These are phyloP conservation scores for Cyphellophora attinorum DNA, from an alignment of 2,329 filamentous ascomycete species.

Conservation along the genomic window DNA sequence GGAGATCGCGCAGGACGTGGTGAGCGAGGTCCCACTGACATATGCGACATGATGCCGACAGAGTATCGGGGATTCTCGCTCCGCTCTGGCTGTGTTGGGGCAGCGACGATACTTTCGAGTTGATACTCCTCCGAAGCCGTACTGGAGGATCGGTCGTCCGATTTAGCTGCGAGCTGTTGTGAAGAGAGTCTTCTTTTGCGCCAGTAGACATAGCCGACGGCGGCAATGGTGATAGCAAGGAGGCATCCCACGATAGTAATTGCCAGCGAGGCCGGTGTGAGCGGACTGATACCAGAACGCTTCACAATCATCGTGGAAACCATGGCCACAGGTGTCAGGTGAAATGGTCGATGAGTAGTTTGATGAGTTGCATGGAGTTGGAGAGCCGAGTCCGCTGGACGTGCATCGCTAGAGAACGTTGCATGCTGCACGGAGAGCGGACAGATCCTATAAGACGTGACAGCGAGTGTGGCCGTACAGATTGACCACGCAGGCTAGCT, in stretches of 20 bases:
- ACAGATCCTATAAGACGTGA: too few relatives aligned
- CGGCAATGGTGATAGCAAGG: background rate
- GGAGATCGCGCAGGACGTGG: background rate
- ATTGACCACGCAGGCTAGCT: too few relatives aligned
- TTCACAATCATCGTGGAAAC: background rate
- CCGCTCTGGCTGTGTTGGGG: too few relatives aligned
- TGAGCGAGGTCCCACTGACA: background rate
- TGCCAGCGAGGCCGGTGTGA: background rate
- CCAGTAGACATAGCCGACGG: background rate
- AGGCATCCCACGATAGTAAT: background rate
- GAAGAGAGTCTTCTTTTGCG: background rate
- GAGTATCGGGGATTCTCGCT: background rate
- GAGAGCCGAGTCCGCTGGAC: background rate
- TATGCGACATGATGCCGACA: background rate
- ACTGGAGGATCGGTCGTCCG: background rate
- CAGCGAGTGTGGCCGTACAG: too few relatives aligned
- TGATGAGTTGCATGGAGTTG: background rate
- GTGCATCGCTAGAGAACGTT: background rate
- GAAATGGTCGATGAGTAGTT: background rate
- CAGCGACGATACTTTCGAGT: too few relatives aligned
- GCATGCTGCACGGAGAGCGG: too few relatives aligned
- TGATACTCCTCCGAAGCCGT: background rate
- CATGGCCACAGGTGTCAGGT: background rate
- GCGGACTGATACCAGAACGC: background rate
- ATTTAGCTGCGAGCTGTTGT: background rate